Conservation (phyloP, 768 basidiomycete genomes). For the Lactarius vividus region DNA sequence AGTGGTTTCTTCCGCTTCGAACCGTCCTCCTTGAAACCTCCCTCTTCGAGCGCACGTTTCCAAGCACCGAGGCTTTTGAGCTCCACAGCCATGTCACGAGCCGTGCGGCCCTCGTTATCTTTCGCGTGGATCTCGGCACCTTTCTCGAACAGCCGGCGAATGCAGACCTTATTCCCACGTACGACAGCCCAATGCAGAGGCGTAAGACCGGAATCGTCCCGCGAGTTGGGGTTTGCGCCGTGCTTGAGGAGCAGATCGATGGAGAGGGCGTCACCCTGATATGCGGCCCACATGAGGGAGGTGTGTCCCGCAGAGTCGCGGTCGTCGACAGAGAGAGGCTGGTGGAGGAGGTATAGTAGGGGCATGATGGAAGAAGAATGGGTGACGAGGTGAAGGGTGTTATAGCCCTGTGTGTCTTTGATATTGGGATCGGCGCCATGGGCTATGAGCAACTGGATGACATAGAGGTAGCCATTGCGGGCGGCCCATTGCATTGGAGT, state of each 20-base stretch:
- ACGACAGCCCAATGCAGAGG: constrained; percentile 98
- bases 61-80: constrained; percentile 89
- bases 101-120: constrained; percentile 81
- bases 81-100: constrained; percentile 92
- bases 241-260: constrained; percentile 88
- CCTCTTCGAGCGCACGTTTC: constrained; percentile 85
- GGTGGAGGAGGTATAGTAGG: constrained; percentile 85
- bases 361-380: constrained; percentile 96
- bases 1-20: constrained; percentile 62
- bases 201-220: constrained; percentile 79
- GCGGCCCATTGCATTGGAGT: constrained; percentile 99
- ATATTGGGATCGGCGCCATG: constrained; percentile 93
- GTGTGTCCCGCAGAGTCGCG: constrained; percentile 92
- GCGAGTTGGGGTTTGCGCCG: constrained; percentile 73
- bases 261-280: constrained; percentile 95
- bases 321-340: constrained; percentile 89
- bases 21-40: constrained; percentile 77
- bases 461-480: constrained; percentile 92
- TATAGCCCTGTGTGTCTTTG: constrained; percentile 92
- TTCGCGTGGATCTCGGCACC: constrained; percentile 80
- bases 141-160: constrained; percentile 79
- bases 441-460: constrained; percentile 87
- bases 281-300: constrained; percentile 97
- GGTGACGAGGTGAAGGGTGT: constrained; percentile 90
- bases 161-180: constrained; percentile 85